phyloP scores from a whole-genome alignment of 2,329 filamentous ascomycete genomes.

The Aspergillus felis region DNA sequence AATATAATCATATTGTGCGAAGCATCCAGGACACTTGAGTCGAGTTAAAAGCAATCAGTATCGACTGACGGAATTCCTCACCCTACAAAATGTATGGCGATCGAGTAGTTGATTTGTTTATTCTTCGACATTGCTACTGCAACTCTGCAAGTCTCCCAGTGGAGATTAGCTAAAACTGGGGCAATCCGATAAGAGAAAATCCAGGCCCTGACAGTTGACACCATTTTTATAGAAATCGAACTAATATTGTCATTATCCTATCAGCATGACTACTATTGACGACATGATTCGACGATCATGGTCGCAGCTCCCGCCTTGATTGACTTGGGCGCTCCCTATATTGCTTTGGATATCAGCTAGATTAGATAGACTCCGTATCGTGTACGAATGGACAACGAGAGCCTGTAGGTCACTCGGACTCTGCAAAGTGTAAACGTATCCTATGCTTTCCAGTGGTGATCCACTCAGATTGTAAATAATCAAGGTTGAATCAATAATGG shows the following conservation, averaged over 20 bases:
- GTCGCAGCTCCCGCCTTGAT: background rate
- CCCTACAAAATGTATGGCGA: background rate
- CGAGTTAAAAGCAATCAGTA: background rate
- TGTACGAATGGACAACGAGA: background rate
- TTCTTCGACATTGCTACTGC: conserved; percentile 12
- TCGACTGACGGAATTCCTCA: background rate
- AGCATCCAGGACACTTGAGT: background rate
- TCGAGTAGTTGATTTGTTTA: conserved; percentile 15
- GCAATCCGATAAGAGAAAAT: conserved; percentile 16
- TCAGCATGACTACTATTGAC: background rate
- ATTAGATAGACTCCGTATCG: background rate
- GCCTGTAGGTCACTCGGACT: background rate
- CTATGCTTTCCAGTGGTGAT: background rate
- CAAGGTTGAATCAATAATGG: too few relatives aligned
- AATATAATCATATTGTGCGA: too few relatives aligned
- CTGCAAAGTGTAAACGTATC: background rate
- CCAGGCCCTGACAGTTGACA: conserved; percentile 1
- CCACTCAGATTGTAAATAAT: background rate
- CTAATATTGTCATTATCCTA: background rate
- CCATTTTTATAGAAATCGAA: background rate
- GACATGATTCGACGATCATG: background rate
- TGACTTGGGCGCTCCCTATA: background rate
- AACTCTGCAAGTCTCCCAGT: conserved; percentile 14
- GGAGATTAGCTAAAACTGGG: conserved; percentile 9
- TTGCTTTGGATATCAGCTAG: background rate